phyloP scores from a whole-genome alignment of 208 protist genomes.

The Naegleria lovaniensis region DNA sequence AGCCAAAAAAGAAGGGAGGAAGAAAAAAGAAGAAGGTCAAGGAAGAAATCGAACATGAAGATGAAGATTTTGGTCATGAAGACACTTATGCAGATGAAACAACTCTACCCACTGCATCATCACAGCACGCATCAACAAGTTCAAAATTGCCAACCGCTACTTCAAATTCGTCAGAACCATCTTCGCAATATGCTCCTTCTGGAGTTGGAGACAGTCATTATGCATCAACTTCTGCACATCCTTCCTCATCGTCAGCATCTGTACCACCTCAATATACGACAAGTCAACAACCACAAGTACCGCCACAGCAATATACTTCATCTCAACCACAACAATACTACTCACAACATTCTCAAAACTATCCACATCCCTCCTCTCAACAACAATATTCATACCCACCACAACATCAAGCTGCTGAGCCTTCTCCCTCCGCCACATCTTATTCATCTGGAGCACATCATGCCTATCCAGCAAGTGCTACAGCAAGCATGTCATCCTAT shows the following conservation, averaged over 20 bases:
- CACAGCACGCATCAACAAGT: background rate
- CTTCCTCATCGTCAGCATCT: too few relatives aligned
- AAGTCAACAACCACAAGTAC: background rate
- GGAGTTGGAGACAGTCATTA: too few relatives aligned
- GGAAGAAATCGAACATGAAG: background rate
- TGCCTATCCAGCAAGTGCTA: too few relatives aligned
- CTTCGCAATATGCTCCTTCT: too few relatives aligned
- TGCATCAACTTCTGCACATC: too few relatives aligned
- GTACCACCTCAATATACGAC: too few relatives aligned
- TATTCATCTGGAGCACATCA: too few relatives aligned
- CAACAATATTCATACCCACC: background rate
- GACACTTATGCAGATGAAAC: background rate
- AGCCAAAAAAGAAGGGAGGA: constrained; percentile 22
- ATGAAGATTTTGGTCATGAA: background rate
- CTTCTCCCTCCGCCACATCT: too few relatives aligned
- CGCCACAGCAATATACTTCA: background rate
- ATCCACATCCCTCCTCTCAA: background rate
- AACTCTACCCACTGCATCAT: background rate
- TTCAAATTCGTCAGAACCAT: too few relatives aligned
- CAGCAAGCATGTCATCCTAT: background rate
- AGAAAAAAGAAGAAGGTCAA: constrained; percentile 8
- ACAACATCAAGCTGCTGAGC: background rate
- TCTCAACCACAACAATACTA: background rate
- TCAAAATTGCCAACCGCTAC: background rate
- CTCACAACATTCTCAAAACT: background rate